Percentiles rank a stretch among this genome's conserved stretches.
phyloP scores from a whole-genome alignment of 2,329 filamentous ascomycete genomes.

The Byssothecium circinans region DNA sequence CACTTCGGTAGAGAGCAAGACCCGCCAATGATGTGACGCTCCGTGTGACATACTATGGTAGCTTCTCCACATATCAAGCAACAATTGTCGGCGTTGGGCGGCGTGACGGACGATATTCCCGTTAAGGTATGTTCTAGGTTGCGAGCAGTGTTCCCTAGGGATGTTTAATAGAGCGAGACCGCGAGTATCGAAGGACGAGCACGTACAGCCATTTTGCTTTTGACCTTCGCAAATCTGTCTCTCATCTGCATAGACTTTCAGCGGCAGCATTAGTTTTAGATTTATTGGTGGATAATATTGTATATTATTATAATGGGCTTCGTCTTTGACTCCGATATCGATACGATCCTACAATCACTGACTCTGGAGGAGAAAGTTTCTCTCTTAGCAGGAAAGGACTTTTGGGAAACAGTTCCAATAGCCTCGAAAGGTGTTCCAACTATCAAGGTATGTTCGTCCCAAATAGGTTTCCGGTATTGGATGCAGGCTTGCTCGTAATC shows the following conservation, averaged over 20 bases:
- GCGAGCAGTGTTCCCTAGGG: not conserved
- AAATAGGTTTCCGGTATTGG: not conserved
- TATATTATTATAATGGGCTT: not conserved
- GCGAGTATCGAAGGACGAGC: not conserved
- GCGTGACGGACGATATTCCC: not conserved
- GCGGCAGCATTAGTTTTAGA: not conserved
- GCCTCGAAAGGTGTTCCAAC: constrained; percentile 63
- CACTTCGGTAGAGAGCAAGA: too few species aligned
- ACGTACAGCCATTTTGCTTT: not conserved
- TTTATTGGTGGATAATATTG: not conserved
- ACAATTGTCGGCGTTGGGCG: not conserved
- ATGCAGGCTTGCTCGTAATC: constrained; percentile 3
- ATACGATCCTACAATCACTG: constrained; percentile 33
- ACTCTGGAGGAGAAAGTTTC: constrained; percentile 42
- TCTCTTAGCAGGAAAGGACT: constrained; percentile 53
- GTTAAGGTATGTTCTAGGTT: not conserved
- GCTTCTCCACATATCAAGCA: not conserved
- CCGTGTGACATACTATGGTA: not conserved
- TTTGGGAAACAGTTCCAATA: constrained; percentile 68
- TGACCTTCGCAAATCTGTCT: not conserved
- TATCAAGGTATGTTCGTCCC: constrained; percentile 42
- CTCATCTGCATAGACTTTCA: not conserved
- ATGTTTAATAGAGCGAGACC: not conserved
- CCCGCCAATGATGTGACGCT: too few species aligned
- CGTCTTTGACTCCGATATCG: constrained; percentile 28